Evolutionary conservation across 441 rosid species (phyloP).

Genomic region (Adansonia madagascariensis): DNA sequence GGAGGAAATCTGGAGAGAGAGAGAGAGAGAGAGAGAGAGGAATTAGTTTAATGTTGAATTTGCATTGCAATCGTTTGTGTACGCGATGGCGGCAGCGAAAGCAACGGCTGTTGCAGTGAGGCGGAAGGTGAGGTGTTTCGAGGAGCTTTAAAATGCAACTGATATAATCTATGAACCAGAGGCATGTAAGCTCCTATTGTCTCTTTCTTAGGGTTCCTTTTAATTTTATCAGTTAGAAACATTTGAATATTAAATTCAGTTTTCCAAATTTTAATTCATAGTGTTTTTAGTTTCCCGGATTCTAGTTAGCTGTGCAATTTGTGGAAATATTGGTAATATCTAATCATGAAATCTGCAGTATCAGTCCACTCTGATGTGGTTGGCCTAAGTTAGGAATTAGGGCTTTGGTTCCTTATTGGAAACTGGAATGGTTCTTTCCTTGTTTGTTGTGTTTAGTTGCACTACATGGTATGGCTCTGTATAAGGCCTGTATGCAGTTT

Average conservation of each 20-base stretch:
- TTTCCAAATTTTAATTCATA: not conserved
- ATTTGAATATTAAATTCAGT: not conserved
- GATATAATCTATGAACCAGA: constrained; percentile 45
- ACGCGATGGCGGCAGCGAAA: constrained; percentile 34
- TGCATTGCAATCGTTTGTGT: constrained; percentile 35
- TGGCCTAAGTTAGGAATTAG: constrained; percentile 20
- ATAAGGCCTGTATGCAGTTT: not conserved
- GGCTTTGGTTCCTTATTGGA: constrained; percentile 9
- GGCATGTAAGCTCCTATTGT: constrained; percentile 44
- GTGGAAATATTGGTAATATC: not conserved
- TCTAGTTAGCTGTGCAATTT: not conserved
- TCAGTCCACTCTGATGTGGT: not conserved
- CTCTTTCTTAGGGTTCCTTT: constrained; percentile 35
- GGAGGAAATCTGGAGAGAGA: not conserved
- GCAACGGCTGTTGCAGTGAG: constrained; percentile 19
- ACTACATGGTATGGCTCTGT: not conserved
- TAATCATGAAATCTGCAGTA: not conserved
- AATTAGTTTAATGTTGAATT: constrained; percentile 29
- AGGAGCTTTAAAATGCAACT: constrained; percentile 46
- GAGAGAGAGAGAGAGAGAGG: constrained; percentile 22
- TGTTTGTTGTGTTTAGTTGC: not conserved
- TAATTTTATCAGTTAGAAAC: not conserved
- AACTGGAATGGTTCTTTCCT: not conserved
- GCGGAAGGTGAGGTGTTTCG: constrained; percentile 39
- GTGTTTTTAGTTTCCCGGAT: not conserved